A percentile compares a stretch with the other conserved stretches of the same genome.
phyloP scores from a whole-genome alignment of 192 early-diverging fungal species.

The Rhizophagus clarus region DNA sequence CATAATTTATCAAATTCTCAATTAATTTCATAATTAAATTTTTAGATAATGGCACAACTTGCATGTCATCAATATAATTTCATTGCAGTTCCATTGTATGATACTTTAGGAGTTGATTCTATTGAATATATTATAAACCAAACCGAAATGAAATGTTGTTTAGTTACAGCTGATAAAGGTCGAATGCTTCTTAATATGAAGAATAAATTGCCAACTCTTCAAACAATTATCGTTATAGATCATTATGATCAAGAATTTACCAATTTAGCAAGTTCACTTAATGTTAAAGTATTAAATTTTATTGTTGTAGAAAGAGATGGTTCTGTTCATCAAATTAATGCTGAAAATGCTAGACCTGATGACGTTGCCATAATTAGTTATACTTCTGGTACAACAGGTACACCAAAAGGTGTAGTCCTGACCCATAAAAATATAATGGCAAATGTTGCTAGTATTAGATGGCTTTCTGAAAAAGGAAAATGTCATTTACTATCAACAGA shows the following conservation, averaged over 20 bases:
- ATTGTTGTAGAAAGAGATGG: constrained; percentile 62
- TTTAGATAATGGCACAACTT: constrained; percentile 59
- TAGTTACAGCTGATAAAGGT: constrained; percentile 68
- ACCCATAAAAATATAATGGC: constrained; percentile 66
- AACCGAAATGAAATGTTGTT: constrained; percentile 69
- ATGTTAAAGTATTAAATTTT: constrained; percentile 65
- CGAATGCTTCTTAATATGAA: constrained; percentile 73
- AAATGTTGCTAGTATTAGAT: background rate
- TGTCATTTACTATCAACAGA: background rate
- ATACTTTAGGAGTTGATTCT: constrained; percentile 84
- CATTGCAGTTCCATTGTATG: constrained; percentile 80
- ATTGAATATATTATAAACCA: constrained; percentile 84
- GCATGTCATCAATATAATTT: constrained; percentile 71
- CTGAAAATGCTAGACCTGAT: constrained; percentile 59
- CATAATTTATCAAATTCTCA: too few relatives aligned
- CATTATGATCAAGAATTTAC: constrained; percentile 27
- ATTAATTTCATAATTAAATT: too few relatives aligned
- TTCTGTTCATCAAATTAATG: constrained; percentile 48
- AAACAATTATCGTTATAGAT: constrained; percentile 62
- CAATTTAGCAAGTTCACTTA: constrained; percentile 34
- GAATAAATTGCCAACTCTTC: constrained; percentile 76
- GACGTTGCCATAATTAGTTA: constrained; percentile 88
- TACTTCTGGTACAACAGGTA: constrained; percentile 66
- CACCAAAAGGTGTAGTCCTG: constrained; percentile 64
- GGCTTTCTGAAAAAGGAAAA: background rate